Conservation (phyloP, 768 basidiomycete genomes). For the Cystoderma amianthinum region DNA sequence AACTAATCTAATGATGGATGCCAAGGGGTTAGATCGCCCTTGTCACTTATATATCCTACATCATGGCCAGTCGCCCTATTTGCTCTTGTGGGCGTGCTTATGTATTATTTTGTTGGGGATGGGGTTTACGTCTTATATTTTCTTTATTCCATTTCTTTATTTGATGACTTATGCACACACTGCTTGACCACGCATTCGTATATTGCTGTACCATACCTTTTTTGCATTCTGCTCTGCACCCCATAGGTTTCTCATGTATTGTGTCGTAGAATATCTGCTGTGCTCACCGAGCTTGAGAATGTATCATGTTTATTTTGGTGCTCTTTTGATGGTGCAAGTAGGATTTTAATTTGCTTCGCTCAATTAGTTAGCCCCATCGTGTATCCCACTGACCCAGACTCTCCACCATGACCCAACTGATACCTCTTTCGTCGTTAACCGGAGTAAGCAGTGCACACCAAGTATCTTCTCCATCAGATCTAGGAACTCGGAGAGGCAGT, state of each 20-base stretch:
- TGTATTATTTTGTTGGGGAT: constrained; percentile 1
- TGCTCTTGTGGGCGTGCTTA: constrained; percentile 2
- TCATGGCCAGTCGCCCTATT: not conserved
- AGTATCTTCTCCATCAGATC: constrained; percentile 47
- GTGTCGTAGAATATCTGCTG: not conserved
- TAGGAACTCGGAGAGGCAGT: constrained; percentile 33
- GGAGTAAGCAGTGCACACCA: constrained; percentile 34
- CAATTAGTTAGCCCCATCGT: constrained; percentile 24
- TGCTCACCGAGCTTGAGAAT: too few relatives aligned
- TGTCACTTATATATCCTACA: not conserved
- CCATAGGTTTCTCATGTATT: constrained; percentile 1
- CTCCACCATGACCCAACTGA: constrained; percentile 38
- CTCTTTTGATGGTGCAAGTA: not conserved
- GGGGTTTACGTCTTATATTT: not conserved
- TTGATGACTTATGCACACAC: constrained; percentile 1
- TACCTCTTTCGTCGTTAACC: not conserved
- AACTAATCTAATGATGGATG: constrained; percentile 4
- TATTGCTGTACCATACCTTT: not conserved
- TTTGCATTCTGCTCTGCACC: constrained; percentile 1
- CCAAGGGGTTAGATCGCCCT: not conserved
- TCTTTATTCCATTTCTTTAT: constrained; percentile 5
- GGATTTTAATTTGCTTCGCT: not conserved
- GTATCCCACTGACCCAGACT: constrained; percentile 30
- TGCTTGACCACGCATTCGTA: not conserved
- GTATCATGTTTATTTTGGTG: not conserved